phyloP scores from a whole-genome alignment of 1,284 basidiomycete species.

The Neonothopanus nambi region DNA sequence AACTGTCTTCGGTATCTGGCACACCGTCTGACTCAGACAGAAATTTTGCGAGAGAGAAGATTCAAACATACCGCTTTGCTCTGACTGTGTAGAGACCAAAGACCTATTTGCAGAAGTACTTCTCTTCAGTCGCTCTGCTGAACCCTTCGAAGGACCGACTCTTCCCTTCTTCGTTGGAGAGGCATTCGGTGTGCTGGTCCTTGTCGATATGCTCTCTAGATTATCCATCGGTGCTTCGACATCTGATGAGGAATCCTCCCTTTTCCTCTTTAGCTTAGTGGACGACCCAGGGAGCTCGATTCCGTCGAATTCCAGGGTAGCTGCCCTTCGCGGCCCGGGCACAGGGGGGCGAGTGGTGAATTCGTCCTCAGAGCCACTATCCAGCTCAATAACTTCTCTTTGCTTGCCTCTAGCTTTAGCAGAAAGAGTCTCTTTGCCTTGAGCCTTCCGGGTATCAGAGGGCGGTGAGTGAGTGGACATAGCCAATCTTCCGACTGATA shows the following conservation, averaged over 20 bases:
- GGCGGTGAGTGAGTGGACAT: no score
- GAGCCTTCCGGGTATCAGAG: no score
- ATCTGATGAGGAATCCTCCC: neutral
- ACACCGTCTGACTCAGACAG: neutral
- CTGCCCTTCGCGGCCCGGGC: neutral
- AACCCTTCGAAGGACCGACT: neutral
- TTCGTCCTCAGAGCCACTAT: constrained; percentile 1
- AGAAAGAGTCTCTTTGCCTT: no score
- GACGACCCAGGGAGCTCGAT: neutral
- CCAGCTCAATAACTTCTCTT: constrained; percentile 9
- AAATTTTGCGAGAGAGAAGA: neutral
- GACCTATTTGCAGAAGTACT: no score
- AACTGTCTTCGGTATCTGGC: neutral
- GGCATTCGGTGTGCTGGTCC: neutral
- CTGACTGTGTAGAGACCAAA: no score
- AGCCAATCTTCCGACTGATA: no score
- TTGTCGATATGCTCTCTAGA: neutral
- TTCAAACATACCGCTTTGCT: neutral
- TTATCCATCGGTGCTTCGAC: neutral
- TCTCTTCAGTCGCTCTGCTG: no score
- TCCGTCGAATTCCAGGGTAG: neutral
- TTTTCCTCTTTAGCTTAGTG: constrained; percentile 8
- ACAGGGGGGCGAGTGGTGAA: constrained; percentile 1
- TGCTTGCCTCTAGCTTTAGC: constrained; percentile 13
- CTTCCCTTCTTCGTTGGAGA: constrained; percentile 6